Evolutionary conservation across 257 asterid species (phyloP).

Genomic region (Rehmannia glutinosa): DNA sequence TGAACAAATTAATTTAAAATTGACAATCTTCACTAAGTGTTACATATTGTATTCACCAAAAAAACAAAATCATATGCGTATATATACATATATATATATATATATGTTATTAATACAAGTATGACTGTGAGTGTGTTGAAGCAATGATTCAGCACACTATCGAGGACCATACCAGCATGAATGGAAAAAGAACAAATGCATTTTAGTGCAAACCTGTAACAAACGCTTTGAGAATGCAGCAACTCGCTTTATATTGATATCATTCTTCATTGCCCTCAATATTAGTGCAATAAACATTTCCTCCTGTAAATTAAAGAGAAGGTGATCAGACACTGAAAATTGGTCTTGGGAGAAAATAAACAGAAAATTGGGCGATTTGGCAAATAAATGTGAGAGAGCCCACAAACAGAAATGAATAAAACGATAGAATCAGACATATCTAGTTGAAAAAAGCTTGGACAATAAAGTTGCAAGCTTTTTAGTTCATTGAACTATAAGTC

Average conservation of each 20-base stretch:
- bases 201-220: constrained; percentile 59
- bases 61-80: too few species aligned
- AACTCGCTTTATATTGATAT: constrained; percentile 74
- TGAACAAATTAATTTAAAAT: too few species aligned
- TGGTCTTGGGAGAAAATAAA: not conserved
- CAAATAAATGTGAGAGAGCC: not conserved
- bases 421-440: not conserved
- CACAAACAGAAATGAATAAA: not conserved
- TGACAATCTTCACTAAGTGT: too few species aligned
- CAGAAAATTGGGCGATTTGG: not conserved
- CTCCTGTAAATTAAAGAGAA: constrained; percentile 49
- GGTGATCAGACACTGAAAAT: not conserved
- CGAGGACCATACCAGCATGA: not conserved
- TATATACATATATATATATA: too few species aligned
- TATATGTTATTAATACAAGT: too few species aligned
- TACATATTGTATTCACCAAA: too few species aligned
- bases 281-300: constrained; percentile 84
- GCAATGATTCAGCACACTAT: too few species aligned
- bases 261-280: constrained; percentile 92
- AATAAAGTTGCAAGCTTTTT: not conserved
- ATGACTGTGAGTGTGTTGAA: too few species aligned
- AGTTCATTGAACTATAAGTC: not conserved
- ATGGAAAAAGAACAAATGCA: not conserved
- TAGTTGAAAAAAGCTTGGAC: not conserved
- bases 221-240: constrained; percentile 94